Percentiles rank a stretch among this genome's conserved stretches.
These are phyloP conservation scores for Colletotrichum navitas DNA, from an alignment of 2,329 filamentous ascomycete species.

Conservation along the genomic window DNA sequence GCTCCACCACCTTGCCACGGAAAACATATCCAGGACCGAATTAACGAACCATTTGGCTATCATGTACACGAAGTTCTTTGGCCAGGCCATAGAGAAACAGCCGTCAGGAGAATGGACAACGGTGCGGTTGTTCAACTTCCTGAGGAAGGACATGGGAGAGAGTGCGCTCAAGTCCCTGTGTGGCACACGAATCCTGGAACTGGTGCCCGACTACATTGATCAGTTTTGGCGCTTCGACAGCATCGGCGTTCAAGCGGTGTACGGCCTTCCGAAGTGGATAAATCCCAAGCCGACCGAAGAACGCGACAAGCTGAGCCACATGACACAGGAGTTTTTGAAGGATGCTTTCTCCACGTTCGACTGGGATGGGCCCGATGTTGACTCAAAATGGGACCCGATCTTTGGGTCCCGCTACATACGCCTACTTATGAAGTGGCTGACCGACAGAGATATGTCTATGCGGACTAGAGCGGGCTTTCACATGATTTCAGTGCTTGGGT, in stretches of 20 bases:
- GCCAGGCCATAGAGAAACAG: conserved; percentile 28
- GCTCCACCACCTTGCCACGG: conserved; percentile 41
- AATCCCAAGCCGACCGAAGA: conserved; percentile 40
- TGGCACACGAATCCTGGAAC: conserved; percentile 45
- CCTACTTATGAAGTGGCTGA: conserved; percentile 43
- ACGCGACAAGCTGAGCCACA: conserved; percentile 40
- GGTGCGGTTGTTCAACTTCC: conserved; percentile 42
- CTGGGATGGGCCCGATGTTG: conserved; percentile 36
- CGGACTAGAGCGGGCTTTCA: conserved; percentile 35
- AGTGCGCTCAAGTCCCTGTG: conserved; percentile 44
- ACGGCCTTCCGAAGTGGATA: conserved; percentile 45
- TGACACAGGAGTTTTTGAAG: conserved; percentile 32
- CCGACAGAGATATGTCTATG: conserved; percentile 40
- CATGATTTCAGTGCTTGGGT: conserved; percentile 30
- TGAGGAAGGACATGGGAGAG: conserved; percentile 44
- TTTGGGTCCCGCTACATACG: conserved; percentile 46
- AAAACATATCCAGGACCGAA: conserved; percentile 37
- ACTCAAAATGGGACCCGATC: conserved; percentile 48
- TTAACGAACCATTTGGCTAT: conserved; percentile 29
- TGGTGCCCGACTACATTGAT: conserved; percentile 46
- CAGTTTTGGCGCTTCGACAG: conserved; percentile 47
- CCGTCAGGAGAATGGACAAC: conserved; percentile 43
- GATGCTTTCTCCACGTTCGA: conserved; percentile 42
- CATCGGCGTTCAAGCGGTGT: conserved; percentile 42
- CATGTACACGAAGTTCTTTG: conserved; percentile 41